Base-by-base conservation (phyloP, 495 filamentous ascomycete species). In the Penicillium paradoxum region DNA sequence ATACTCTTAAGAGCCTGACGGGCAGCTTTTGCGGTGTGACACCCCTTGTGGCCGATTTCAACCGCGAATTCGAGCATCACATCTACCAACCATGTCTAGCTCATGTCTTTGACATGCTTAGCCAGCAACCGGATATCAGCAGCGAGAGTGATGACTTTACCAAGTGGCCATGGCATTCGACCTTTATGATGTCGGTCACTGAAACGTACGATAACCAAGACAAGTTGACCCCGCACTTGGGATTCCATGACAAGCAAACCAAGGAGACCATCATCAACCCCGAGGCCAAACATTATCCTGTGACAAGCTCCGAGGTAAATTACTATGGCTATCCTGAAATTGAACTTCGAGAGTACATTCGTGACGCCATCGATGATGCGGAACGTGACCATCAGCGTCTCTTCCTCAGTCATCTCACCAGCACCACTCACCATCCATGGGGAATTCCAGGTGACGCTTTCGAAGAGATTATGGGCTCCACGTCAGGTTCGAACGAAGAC, bases 51-150 rank as follows among this genome's bases (percentile, higher is more conserved):
- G 74, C 73, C 6, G 76, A 79, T 42, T 78, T 79, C 56, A 73
- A 76, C 53, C 68, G 65, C 25, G 76, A 79, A 56, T 72, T 69
- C 49, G 57, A 72, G 21, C 55, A 73, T 25, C 73, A 76, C 49
- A 72, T 78, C 33, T 79, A 79, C 44, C 73, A 79, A 49, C 76
- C 76, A 0, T 79, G 76, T 47, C 57, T 78, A 32, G 61, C 74
- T 1, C 74, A 78, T 27, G 55, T 77, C 19, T 60, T 78, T 25
- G 59, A 72, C 8, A 65, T 66, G 21, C 60, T 78, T 32, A 75
- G 64, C 53, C 53, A 69, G 17, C 65, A 70, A 24, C 49, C 54
- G 0, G 57, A 64, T 24, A 59, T 63, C 40, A 57, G 46, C 3
- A 56, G 55, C 9, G 54, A 65, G 17, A 65, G 58, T 22, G 57